Evolutionary conservation across 805 yeast species (phyloP).

Genomic region (Spencermartinsiella europaea): DNA sequence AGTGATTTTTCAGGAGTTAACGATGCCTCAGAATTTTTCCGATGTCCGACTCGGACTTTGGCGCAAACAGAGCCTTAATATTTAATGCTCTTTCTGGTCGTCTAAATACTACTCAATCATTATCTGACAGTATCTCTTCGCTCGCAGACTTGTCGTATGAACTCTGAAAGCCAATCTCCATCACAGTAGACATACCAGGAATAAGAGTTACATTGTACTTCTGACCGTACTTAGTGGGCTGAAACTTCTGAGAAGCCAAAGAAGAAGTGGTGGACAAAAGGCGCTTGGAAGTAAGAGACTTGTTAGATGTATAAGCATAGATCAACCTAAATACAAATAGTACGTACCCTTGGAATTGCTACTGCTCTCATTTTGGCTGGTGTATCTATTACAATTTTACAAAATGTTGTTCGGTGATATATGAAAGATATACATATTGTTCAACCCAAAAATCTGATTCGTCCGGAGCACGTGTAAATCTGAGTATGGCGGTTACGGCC

Average conservation of each 20-base stretch:
- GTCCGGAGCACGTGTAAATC: neutral
- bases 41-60: no score
- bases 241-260: constrained; percentile 19
- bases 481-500: neutral
- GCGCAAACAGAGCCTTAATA: no score
- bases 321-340: neutral
- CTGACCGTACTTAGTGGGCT: constrained; percentile 82
- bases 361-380: neutral
- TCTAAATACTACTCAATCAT: no score
- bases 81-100: no score
- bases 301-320: neutral
- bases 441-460: neutral
- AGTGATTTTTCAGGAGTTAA: neutral
- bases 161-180: no score
- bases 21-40: no score
- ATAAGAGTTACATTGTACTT: constrained; percentile 88
- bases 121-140: no score
- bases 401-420: neutral
- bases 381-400: neutral
- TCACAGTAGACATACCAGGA: constrained; percentile 42
- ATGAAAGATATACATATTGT: neutral
- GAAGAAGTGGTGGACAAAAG: constrained; percentile 42
- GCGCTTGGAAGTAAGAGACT: constrained; percentile 17
- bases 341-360: neutral
- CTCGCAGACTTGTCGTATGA: no score